These are phyloP conservation scores for Filosporella fistucella DNA, from an alignment of 495 filamentous ascomycete species.

Conservation along the genomic window DNA sequence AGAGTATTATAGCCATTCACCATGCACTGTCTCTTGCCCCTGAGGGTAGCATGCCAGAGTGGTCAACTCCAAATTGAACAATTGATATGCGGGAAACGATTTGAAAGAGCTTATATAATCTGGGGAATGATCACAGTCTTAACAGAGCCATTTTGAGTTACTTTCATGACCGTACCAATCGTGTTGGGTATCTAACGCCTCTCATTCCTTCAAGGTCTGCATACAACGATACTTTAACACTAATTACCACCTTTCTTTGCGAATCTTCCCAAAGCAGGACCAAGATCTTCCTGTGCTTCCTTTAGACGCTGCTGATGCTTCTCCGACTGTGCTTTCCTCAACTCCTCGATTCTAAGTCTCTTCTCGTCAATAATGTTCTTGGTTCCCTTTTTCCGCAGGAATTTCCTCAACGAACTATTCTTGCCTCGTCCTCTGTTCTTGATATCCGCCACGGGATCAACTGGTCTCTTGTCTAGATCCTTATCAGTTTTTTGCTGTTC, in stretches of 20 bases:
- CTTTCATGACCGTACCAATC: no score
- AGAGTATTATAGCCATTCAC: no score
- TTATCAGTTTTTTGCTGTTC: constrained; percentile 67
- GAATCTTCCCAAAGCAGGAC: constrained; percentile 70
- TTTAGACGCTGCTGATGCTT: constrained; percentile 61
- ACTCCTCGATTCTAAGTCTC: constrained; percentile 59
- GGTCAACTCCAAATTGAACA: no score
- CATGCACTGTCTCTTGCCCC: no score
- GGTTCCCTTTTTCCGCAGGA: constrained; percentile 81
- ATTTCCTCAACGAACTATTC: constrained; percentile 82
- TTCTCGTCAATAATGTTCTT: constrained; percentile 92
- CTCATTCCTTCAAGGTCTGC: no score
- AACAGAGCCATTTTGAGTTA: no score
- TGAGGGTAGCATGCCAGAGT: no score
- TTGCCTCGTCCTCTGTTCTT: constrained; percentile 79
- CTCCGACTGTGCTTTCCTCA: constrained; percentile 59
- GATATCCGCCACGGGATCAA: constrained; percentile 62
- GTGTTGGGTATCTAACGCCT: no score
- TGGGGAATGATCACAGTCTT: no score
- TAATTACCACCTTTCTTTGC: constrained; percentile 44
- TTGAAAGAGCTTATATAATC: no score
- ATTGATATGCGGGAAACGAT: no score
- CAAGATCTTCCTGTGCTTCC: constrained; percentile 55
- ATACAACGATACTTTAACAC: no score
- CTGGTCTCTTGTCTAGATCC: constrained; percentile 68